phyloP scores from a whole-genome alignment of 1,284 basidiomycete genomes.

The Porogramme epimiltina region DNA sequence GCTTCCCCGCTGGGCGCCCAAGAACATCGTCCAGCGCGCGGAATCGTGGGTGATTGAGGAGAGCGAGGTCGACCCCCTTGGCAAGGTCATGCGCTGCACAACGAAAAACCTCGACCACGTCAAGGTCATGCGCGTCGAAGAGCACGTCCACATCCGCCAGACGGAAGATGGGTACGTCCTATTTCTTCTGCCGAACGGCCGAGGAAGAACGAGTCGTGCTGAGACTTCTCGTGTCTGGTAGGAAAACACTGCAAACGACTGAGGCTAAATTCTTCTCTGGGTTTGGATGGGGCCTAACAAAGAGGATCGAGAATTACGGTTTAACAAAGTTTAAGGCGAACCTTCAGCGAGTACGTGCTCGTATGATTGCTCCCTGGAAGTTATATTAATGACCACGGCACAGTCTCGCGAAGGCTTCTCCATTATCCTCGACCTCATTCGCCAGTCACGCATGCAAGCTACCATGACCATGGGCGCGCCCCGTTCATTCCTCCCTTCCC shows the following conservation, averaged over 20 bases:
- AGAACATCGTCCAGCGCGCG: conserved; percentile 72
- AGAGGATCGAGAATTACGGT: conserved; percentile 77
- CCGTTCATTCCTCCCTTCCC: conserved; percentile 33
- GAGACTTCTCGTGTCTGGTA: conserved; percentile 31
- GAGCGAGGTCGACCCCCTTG: conserved; percentile 83
- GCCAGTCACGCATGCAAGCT: conserved; percentile 68
- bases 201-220: neutral
- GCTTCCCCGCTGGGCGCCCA: conserved; percentile 88
- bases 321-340: conserved; percentile 77
- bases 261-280: conserved; percentile 77
- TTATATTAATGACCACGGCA: neutral
- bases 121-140: conserved; percentile 82
- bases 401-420: conserved; percentile 84
- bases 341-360: conserved; percentile 62
- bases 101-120: conserved; percentile 85
- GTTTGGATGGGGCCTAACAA: conserved; percentile 83
- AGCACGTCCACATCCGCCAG: conserved; percentile 67
- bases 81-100: conserved; percentile 66
- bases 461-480: conserved; percentile 60
- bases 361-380: neutral
- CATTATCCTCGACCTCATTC: conserved; percentile 70
- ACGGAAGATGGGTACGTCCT: conserved; percentile 60
- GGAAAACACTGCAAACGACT: conserved; percentile 75
- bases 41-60: conserved; percentile 92
- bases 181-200: neutral